Conservation (phyloP, 2,329 filamentous ascomycete species). For the Cucurbitaria berberidis region DNA sequence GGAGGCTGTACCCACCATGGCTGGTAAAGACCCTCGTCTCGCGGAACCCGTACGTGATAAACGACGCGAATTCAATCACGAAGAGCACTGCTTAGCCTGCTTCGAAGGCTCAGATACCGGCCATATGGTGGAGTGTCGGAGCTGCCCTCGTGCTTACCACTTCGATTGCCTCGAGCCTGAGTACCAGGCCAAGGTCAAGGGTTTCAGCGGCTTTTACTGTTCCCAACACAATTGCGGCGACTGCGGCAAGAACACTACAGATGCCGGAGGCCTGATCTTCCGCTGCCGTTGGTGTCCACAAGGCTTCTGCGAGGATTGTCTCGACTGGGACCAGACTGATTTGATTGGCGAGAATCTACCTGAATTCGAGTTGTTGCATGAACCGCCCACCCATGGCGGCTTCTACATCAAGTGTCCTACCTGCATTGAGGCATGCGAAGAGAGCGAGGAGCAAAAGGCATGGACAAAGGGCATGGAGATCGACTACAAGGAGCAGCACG, state of each 20-base stretch:
- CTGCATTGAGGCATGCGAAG: conserved; percentile 42
- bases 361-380: conserved; percentile 60
- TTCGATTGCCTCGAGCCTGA: conserved; percentile 54
- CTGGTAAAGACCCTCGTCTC: conserved; percentile 61
- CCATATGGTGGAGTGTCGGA: conserved; percentile 55
- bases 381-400: conserved; percentile 50
- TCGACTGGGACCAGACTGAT: conserved; percentile 59
- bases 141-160: conserved; percentile 64
- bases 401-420: conserved; percentile 60
- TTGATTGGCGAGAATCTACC: conserved; percentile 60
- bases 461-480: conserved; percentile 34
- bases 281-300: conserved; percentile 62
- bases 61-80: conserved; percentile 54
- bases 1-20: conserved; percentile 64
- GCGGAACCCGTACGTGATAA: conserved; percentile 59
- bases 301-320: conserved; percentile 65
- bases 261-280: conserved; percentile 58
- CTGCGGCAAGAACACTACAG: conserved; percentile 59
- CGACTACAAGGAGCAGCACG: conserved; percentile 31
- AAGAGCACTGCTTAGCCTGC: conserved; percentile 61
- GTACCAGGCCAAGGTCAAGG: conserved; percentile 51
- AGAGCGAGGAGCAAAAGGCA: conserved; percentile 25
- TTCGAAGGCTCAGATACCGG: conserved; percentile 52
- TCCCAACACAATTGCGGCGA: conserved; percentile 62
- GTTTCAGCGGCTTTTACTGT: conserved; percentile 59